phyloP scores from a whole-genome alignment of 208 protist genomes.

The Borovskyia barvae region DNA sequence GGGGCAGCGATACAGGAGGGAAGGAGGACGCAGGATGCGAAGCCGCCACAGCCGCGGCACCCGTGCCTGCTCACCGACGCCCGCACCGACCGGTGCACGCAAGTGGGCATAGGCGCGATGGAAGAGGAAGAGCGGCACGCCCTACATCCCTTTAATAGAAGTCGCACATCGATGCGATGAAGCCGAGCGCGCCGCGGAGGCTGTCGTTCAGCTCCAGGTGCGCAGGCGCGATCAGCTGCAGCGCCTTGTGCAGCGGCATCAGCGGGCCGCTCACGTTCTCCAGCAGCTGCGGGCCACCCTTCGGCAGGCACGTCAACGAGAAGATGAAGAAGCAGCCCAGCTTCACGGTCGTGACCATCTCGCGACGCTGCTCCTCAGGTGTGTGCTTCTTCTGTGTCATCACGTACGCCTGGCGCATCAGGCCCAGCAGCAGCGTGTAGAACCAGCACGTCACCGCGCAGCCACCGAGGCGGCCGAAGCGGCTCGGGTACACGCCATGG shows the following conservation, averaged over 20 bases:
- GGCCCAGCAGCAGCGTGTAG: constrained; percentile 71
- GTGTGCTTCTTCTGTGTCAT: constrained; percentile 65
- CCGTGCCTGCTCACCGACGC: no score
- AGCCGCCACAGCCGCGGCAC: no score
- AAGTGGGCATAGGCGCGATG: no score
- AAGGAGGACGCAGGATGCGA: no score
- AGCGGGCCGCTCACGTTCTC: constrained; percentile 58
- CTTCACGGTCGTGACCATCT: constrained; percentile 79
- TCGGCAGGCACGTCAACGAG: constrained; percentile 74
- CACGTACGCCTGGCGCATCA: constrained; percentile 69
- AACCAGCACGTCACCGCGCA: constrained; percentile 86
- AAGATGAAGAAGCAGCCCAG: constrained; percentile 80
- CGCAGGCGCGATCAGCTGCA: constrained; percentile 66
- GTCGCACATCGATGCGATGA: constrained; percentile 83
- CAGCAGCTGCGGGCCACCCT: constrained; percentile 77
- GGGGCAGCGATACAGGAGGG: no score
- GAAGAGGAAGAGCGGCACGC: not conserved
- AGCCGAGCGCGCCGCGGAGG: constrained; percentile 68
- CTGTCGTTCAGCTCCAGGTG: constrained; percentile 70
- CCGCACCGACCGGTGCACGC: no score
- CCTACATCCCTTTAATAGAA: constrained; percentile 54
- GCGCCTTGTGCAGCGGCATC: constrained; percentile 65
- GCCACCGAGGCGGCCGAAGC: constrained; percentile 59
- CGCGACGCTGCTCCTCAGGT: constrained; percentile 68
- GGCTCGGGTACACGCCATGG: constrained; percentile 55